phyloP scores from a whole-genome alignment of 306 rosid genomes.

The Citrullus colocynthis region DNA sequence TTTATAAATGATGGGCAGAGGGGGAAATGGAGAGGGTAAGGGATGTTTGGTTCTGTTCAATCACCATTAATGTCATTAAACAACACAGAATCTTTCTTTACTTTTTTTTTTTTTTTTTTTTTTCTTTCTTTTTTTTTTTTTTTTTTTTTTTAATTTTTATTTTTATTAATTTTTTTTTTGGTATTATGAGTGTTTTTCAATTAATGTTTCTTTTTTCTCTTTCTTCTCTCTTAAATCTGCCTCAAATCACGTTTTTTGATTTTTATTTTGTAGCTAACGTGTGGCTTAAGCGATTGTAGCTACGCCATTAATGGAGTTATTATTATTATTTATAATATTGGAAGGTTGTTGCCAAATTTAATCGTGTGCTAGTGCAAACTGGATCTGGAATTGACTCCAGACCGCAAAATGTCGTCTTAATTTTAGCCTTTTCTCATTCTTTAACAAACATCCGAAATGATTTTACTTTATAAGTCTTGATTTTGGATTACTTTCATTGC shows the following conservation, averaged over 20 bases:
- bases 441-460: background rate
- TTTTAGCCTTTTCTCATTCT: background rate
- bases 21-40: constrained; percentile 19
- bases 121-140: background rate
- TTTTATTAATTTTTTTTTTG: background rate
- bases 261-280: background rate
- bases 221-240: background rate
- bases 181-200: background rate
- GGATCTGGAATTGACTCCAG: background rate
- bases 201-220: background rate
- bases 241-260: background rate
- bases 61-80: constrained; percentile 42
- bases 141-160: background rate
- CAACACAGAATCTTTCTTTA: constrained; percentile 15
- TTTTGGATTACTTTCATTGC: too few species aligned
- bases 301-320: background rate
- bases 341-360: constrained; percentile 1
- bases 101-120: background rate
- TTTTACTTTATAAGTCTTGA: background rate
- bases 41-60: constrained; percentile 68
- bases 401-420: background rate
- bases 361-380: background rate
- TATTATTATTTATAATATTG: background rate
- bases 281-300: background rate
- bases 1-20: constrained; percentile 33